Base-by-base conservation (phyloP, 139 green algal genomes). In the Penium margaritaceum region DNA sequence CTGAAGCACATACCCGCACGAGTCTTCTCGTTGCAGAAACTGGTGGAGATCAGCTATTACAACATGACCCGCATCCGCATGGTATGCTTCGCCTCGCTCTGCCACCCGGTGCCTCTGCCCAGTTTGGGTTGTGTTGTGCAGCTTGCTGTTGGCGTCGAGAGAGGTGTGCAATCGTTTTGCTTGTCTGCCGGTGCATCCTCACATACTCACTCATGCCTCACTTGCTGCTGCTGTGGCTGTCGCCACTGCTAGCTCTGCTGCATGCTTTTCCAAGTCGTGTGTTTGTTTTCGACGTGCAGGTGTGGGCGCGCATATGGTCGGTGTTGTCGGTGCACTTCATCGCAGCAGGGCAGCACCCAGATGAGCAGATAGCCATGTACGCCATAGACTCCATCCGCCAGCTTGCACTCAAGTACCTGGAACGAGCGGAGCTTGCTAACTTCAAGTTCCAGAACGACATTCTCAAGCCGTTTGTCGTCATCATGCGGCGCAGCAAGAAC, bases 391-490 rank as follows among this genome's bases (percentile, higher is more conserved):
- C 82, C 34, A 81, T 96, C 58, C 77, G 91, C 41, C 81, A 87
- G 75, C 90, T 88, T 19, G 63, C 73, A 2, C 70, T 81, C 75
- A 93, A 97, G 84, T 98, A 97, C 83, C 85, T 98, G 73, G 90
- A 96, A 84, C 86, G 91, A 3, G 92, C 95, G 64, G 95, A 99
- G 85, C 88, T 99, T 64, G 86, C 93, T 33, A 96, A 96, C 85
- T 98, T 95, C 89, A 95, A 89, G 30, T 99, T 99, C 87, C 93
- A 98, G 84, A 96, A 96, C 70, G 91, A 98, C 78, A 97, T 97
- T 85, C 80, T 98, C 66, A 87, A 90, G 27, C 95, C 94, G 15
- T 98, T 98, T 81, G 92, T 98, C 32, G 88, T 95, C 4, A 85
- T 99, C 72, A 96, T 97, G 89, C 85, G 93, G 0, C 85, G 90